Evolutionary conservation across 345 rosid species (phyloP).

Genomic region (Hirschfeldia incana): DNA sequence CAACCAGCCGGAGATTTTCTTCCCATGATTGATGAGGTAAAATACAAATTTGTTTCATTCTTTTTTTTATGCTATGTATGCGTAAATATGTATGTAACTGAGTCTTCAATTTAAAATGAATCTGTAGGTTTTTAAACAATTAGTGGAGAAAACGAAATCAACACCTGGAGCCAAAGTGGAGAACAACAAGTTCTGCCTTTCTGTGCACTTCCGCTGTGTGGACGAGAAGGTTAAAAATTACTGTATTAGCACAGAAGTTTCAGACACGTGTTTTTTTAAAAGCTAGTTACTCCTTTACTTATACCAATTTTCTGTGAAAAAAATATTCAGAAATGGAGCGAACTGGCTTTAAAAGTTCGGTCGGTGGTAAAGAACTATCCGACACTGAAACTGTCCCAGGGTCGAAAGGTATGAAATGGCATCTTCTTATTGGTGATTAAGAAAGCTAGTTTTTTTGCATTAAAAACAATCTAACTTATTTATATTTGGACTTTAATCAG

Average conservation of each 20-base stretch:
- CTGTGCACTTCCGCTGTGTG: conserved; percentile 90
- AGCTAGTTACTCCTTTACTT: not conserved
- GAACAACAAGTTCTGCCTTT: conserved; percentile 88
- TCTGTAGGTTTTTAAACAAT: conserved; percentile 56
- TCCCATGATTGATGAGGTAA: conserved; percentile 94
- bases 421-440: conserved; percentile 12
- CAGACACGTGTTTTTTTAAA: not conserved
- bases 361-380: conserved; percentile 70
- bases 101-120: not conserved
- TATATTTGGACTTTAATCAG: conserved; percentile 40
- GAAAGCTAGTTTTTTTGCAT: not conserved
- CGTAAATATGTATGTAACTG: not conserved
- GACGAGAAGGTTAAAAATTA: conserved; percentile 61
- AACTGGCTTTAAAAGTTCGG: conserved; percentile 64
- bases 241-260: not conserved
- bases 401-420: conserved; percentile 69
- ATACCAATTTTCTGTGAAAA: not conserved
- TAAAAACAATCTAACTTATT: not conserved
- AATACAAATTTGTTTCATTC: not conserved
- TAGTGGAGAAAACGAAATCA: conserved; percentile 69
- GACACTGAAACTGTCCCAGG: conserved; percentile 64
- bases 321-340: conserved; percentile 69
- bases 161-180: conserved; percentile 83
- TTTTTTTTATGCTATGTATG: not conserved
- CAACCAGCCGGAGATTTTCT: conserved; percentile 89